Conservation (phyloP, 75 land plant genomes). For the Isoetes taiwanensis region DNA sequence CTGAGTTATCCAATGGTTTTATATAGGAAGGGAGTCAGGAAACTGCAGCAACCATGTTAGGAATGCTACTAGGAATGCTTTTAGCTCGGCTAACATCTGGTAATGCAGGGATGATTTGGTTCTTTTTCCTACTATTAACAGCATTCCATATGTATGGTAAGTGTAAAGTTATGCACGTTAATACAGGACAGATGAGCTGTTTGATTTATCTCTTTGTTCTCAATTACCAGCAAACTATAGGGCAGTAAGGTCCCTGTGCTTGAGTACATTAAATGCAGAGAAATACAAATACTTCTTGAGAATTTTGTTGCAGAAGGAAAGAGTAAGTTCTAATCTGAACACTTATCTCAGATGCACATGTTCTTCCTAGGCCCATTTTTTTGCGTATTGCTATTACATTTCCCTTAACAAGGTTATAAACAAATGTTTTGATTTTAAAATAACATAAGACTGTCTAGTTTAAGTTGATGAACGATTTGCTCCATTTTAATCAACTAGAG, state of each 20-base stretch:
- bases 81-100: conserved; percentile 64
- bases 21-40: conserved; percentile 95
- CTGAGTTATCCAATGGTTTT: neutral
- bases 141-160: conserved; percentile 92
- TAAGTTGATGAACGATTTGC: too few species aligned
- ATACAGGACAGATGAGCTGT: neutral
- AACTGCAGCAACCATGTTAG: conserved; percentile 84
- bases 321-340: conserved; percentile 29
- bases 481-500: too few species aligned
- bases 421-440: neutral
- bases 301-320: conserved; percentile 43
- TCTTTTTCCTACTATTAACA: conserved; percentile 64
- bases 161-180: conserved; percentile 1
- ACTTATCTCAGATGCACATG: neutral
- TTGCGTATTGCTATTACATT: neutral
- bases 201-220: neutral
- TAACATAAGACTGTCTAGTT: neutral
- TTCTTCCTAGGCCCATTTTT: neutral
- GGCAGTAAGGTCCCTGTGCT: conserved; percentile 71
- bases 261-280: conserved; percentile 61
- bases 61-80: conserved; percentile 89
- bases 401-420: neutral
- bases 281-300: conserved; percentile 49
- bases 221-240: conserved; percentile 68
- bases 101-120: conserved; percentile 51